Conservation (phyloP, 257 asterid genomes). For the Primulina eburnea region DNA sequence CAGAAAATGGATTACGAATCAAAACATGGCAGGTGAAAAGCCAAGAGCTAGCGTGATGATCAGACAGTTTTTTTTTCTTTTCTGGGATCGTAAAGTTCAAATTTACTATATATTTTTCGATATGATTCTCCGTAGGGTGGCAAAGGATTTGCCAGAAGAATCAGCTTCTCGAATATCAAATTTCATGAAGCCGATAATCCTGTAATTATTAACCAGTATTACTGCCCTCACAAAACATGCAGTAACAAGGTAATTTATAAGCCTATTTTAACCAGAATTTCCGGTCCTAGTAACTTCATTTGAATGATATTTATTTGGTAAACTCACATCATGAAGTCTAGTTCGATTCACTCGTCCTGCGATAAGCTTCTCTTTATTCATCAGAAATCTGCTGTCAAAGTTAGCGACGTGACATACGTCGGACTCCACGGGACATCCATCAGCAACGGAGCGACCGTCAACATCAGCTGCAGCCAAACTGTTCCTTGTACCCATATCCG, state of each 20-base stretch:
- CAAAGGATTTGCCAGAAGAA: not conserved
- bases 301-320: too few relatives aligned
- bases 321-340: too few relatives aligned
- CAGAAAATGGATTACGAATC: slow-evolving; percentile 49
- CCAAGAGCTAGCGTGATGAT: slow-evolving; percentile 4
- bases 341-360: too few relatives aligned
- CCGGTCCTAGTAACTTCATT: too few relatives aligned
- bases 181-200: slow-evolving; percentile 24
- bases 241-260: slow-evolving; percentile 23
- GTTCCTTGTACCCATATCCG: slow-evolving; percentile 42
- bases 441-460: slow-evolving; percentile 30
- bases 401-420: slow-evolving; percentile 30
- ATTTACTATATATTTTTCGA: not conserved
- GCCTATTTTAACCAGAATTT: too few relatives aligned
- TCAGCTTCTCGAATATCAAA: too few relatives aligned
- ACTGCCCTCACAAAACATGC: slow-evolving; percentile 52
- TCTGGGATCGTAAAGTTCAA: not conserved
- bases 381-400: slow-evolving; percentile 36
- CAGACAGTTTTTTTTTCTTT: too few relatives aligned
- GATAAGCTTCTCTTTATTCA: too few relatives aligned
- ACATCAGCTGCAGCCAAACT: slow-evolving; percentile 43
- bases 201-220: slow-evolving; percentile 47
- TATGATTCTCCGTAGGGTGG: slow-evolving; percentile 42
- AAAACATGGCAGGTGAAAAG: slow-evolving; percentile 59
- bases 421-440: slow-evolving; percentile 41